Percentiles rank a stretch among this genome's conserved stretches.
Evolutionary conservation across 2,329 filamentous ascomycete genomes (phyloP).

Genomic region (Elsinoe fawcettii): DNA sequence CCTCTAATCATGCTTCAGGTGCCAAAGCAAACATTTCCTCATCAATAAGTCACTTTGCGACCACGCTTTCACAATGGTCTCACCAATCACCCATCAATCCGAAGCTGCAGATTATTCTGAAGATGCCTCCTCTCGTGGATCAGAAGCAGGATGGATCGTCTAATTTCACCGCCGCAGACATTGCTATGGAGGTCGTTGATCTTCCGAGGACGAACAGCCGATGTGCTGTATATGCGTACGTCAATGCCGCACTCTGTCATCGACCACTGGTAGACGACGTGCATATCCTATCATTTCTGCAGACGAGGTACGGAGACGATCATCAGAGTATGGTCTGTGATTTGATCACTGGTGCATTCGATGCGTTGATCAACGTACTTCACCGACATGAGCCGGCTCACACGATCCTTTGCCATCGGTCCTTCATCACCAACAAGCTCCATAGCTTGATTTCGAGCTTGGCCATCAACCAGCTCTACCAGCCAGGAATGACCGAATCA

Average conservation of each 20-base stretch:
- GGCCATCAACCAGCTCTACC: slow-evolving; percentile 46
- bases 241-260: slow-evolving; percentile 74
- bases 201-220: slow-evolving; percentile 66
- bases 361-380: slow-evolving; percentile 78
- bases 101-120: slow-evolving; percentile 25
- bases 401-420: slow-evolving; percentile 65
- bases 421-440: slow-evolving; percentile 73
- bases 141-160: slow-evolving; percentile 57
- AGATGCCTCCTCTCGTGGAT: slow-evolving; percentile 53
- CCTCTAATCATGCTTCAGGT: slow-evolving; percentile 21
- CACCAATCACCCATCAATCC: slow-evolving; percentile 25
- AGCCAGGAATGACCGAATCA: slow-evolving; percentile 52
- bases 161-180: slow-evolving; percentile 53
- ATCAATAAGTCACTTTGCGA: slow-evolving; percentile 28
- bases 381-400: slow-evolving; percentile 57
- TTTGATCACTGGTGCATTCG: slow-evolving; percentile 80
- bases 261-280: slow-evolving; percentile 77
- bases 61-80: slow-evolving; percentile 28
- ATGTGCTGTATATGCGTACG: slow-evolving; percentile 75
- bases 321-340: slow-evolving; percentile 70
- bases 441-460: slow-evolving; percentile 55
- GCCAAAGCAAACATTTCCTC: slow-evolving; percentile 23
- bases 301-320: slow-evolving; percentile 79
- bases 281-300: slow-evolving; percentile 68
- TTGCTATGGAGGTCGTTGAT: slow-evolving; percentile 39